Evolutionary conservation across 192 early-diverging fungal species (phyloP), one percentile per base, ranked within the genome.

Genomic region (Diversispora eburnea): DNA sequence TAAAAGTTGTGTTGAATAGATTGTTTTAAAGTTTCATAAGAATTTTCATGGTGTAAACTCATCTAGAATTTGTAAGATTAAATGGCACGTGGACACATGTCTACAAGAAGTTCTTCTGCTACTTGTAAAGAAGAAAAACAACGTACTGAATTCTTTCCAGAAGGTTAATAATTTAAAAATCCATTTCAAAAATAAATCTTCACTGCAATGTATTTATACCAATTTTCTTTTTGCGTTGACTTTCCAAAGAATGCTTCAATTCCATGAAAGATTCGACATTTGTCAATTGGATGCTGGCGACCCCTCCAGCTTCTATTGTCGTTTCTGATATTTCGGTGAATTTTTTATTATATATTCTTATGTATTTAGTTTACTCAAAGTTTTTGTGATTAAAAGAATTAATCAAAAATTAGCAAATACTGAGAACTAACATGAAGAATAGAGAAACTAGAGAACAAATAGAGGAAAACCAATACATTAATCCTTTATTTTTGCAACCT

Each of bases 61-160:
- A 33, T 33, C 25, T 33, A 33, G 25, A 33, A 33, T 33, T 33
- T 33, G 25, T 33, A 33, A 33, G 25, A 33, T 33, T 33, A 33
- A 60, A 71, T 71, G 70, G 57, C 70, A n/a, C 70, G 70, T 59
- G 70, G 70, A 7, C 33, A 71, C 51, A 19, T n/a, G 15, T 43
- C 56, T 43, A 55, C 70, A 43, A 71, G 56, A 71, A 67, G 20
- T 43, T 71, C 55, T 67, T 67, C 66, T 19, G 19, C 48, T 15
- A 22, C 25, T 46, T 42, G 33, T n/a, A 71, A 59, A 59, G 70
- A 71, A 71, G 56, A 58, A 71, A 71, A 59, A 19, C 54, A 51
- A 47, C 19, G 54, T 25, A 61, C 57, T 10, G 9, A 47, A 48
- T 72, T 72, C 39, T 72, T 46, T 19, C 70, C 17, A 3, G 70